These are phyloP conservation scores for Mycena floridula DNA, from an alignment of 768 basidiomycete genomes.

Conservation along the genomic window DNA sequence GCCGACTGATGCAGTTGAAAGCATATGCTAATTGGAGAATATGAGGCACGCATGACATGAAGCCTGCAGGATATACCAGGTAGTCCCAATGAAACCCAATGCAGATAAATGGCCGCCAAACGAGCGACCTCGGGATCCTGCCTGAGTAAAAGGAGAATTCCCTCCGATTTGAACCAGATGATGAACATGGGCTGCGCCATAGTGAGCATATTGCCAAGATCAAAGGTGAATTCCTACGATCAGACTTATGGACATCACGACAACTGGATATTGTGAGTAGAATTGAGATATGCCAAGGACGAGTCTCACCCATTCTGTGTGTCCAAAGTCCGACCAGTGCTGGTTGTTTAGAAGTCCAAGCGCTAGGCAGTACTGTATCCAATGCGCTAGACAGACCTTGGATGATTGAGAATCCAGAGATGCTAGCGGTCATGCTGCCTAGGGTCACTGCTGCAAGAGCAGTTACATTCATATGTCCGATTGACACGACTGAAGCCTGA, in stretches of 20 bases:
- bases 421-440: constrained; percentile 68
- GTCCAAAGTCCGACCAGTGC: constrained; percentile 85
- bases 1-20: constrained; percentile 46
- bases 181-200: constrained; percentile 33
- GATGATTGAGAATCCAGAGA: constrained; percentile 73
- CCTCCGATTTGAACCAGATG: constrained; percentile 82
- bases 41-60: constrained; percentile 4
- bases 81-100: constrained; percentile 69
- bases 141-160: constrained; percentile 64
- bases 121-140: constrained; percentile 83
- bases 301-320: constrained; percentile 81
- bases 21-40: constrained; percentile 32
- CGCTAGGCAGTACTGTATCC: constrained; percentile 90
- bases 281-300: no score
- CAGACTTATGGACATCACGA: constrained; percentile 52
- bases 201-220: not conserved
- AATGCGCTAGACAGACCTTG: constrained; percentile 81
- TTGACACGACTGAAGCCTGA: constrained; percentile 78
- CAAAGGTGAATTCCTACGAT: constrained; percentile 40
- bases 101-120: constrained; percentile 71
- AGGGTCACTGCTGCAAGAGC: constrained; percentile 82
- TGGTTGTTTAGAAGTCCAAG: constrained; percentile 88
- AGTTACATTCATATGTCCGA: constrained; percentile 87
- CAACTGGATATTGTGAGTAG: constrained; percentile 28
- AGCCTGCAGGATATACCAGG: constrained; percentile 39